These are phyloP conservation scores for Fistulifera pelliculosa DNA, from an alignment of 108 stramenopile species.

Conservation along the genomic window DNA sequence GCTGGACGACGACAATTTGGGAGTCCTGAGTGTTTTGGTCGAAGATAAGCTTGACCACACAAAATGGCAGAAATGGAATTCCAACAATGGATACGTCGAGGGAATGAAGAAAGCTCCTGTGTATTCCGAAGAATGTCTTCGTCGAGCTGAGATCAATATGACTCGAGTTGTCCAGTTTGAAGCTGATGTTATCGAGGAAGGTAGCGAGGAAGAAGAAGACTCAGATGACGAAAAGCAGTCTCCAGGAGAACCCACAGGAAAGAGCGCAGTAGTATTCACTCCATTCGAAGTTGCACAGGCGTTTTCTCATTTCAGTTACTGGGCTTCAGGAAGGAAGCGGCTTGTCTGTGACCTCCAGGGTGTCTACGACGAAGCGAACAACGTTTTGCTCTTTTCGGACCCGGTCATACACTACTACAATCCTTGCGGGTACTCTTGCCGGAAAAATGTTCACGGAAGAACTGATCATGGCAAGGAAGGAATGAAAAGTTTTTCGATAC, in stretches of 20 bases:
- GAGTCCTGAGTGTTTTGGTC: neutral
- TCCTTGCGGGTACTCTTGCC: neutral
- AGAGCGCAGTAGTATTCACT: neutral
- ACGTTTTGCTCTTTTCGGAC: constrained; percentile 18
- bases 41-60: constrained; percentile 15
- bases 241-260: no score
- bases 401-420: constrained; percentile 16
- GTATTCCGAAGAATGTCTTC: constrained; percentile 23
- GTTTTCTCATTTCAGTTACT: constrained; percentile 29
- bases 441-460: constrained; percentile 13
- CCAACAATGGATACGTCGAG: constrained; percentile 34
- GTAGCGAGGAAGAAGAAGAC: constrained; percentile 5
- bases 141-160: neutral
- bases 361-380: constrained; percentile 12
- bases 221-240: neutral
- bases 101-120: constrained; percentile 20
- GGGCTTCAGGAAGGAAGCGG: constrained; percentile 6
- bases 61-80: constrained; percentile 49
- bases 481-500: constrained; percentile 24
- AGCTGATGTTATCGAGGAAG: no score
- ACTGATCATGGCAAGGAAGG: constrained; percentile 27
- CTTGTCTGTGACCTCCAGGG: constrained; percentile 30
- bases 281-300: constrained; percentile 25
- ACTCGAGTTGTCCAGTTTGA: constrained; percentile 3
- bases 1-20: neutral